Evolutionary conservation across 768 basidiomycete species (phyloP), one percentile per base, ranked within the genome.

Genomic region (Tricholoma bakamatsutake): DNA sequence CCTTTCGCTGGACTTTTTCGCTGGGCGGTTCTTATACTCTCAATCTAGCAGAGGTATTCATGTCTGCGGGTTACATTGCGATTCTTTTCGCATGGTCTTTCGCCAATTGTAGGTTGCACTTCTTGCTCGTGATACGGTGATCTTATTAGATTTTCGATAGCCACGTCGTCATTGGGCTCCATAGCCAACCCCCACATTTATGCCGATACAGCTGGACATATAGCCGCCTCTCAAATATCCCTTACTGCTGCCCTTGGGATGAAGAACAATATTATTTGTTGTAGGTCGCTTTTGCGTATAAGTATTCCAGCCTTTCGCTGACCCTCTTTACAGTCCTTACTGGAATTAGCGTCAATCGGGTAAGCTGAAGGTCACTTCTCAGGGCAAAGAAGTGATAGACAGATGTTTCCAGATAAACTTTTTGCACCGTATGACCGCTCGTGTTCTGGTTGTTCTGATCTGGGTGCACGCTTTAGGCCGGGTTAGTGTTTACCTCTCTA

Each of bases 391-490:
- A 40, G 4, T 7, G 18, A 6, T 24, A 7, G n/a, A 13, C 11
- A 21, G 53, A n/a, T 39, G 50, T 46, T 28, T 27, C 15, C 65
- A 81, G 78, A 70, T 79, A 18, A 67, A 73, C 57, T 67, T 66
- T 42, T 50, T 73, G 3, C 83, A 85, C 61, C 76, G 82, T 4
- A 75, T 80, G 57, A 62, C 70, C 1, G 80, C 80, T 10, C 73
- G 83, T 2, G 69, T 74, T 1, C 65, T 80, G 30, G 73, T 76
- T 39, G 67, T 76, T 27, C 56, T 85, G 27, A 63, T 78, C 1
- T 77, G 81, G 70, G 63, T 83, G 21, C 83, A 85, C 59, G 75
- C 62, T 1, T 67, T 71, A 31, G 72, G 75, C 28, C 68, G 76
- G 49, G 78, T 79, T 63, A 57, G 75, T 56, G n/a, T 11, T 37